Conservation (phyloP, 108 stramenopile genomes). For the Fistulifera pelliculosa region DNA sequence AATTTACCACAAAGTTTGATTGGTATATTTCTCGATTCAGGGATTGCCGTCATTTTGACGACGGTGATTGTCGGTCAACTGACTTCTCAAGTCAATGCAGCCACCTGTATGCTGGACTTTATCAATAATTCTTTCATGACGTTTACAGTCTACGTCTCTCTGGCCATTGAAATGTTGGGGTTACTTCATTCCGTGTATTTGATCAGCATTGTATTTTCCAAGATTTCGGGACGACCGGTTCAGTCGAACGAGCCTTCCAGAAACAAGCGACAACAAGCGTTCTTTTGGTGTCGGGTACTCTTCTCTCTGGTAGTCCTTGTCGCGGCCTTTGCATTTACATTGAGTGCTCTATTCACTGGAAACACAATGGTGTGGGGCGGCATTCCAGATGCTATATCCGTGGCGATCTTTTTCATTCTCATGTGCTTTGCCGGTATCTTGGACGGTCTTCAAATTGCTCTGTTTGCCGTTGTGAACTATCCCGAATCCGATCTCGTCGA, state of each 20-base stretch:
- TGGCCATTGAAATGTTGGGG: slow-evolving; percentile 57
- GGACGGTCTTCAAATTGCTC: slow-evolving; percentile 76
- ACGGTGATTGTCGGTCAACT: slow-evolving; percentile 59
- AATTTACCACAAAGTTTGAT: slow-evolving; percentile 9
- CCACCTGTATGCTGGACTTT: slow-evolving; percentile 68
- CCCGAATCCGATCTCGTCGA: slow-evolving; percentile 41
- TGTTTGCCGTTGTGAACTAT: slow-evolving; percentile 64
- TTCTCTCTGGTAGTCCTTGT: slow-evolving; percentile 36
- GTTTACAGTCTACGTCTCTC: slow-evolving; percentile 45
- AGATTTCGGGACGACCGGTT: neutral
- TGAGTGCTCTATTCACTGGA: slow-evolving; percentile 41
- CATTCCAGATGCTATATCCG: slow-evolving; percentile 31
- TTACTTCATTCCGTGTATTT: slow-evolving; percentile 65
- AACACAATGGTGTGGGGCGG: slow-evolving; percentile 59
- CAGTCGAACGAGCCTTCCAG: neutral
- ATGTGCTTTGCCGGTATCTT: slow-evolving; percentile 51
- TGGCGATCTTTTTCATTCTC: slow-evolving; percentile 46
- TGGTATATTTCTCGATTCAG: slow-evolving; percentile 32
- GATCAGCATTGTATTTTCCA: slow-evolving; percentile 30
- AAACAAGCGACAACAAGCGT: slow-evolving; percentile 18
- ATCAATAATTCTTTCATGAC: slow-evolving; percentile 70
- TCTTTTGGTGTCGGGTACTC: slow-evolving; percentile 42
- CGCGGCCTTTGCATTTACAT: slow-evolving; percentile 49
- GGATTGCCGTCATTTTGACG: slow-evolving; percentile 55
- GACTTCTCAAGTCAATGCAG: slow-evolving; percentile 40